phyloP scores from a whole-genome alignment of 768 basidiomycete species.

The Calocybe cyanea region DNA sequence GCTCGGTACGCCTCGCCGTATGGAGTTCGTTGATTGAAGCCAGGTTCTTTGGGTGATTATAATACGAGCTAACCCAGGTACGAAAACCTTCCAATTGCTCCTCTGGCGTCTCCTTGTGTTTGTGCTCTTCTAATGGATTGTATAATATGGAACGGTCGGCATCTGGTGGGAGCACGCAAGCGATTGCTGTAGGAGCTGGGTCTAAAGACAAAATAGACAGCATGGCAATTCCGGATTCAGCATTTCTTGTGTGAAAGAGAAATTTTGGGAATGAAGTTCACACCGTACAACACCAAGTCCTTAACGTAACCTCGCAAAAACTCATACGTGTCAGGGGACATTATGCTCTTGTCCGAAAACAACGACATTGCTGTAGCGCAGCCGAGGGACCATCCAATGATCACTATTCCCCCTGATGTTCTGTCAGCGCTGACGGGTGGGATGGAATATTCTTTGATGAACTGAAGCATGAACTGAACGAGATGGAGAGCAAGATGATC shows the following conservation, averaged over 20 bases:
- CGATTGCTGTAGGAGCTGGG: slow-evolving; percentile 27
- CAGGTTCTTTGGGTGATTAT: slow-evolving; percentile 19
- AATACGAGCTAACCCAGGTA: slow-evolving; percentile 28
- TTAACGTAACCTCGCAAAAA: slow-evolving; percentile 27
- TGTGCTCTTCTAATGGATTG: not conserved
- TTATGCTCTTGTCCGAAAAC: slow-evolving; percentile 20
- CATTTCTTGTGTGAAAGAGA: not conserved
- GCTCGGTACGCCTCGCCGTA: slow-evolving; percentile 14
- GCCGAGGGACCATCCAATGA: slow-evolving; percentile 39
- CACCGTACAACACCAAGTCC: slow-evolving; percentile 30
- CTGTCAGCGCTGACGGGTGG: slow-evolving; percentile 25
- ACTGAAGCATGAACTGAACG: slow-evolving; percentile 23
- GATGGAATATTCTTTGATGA: slow-evolving; percentile 21
- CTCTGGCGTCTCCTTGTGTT: slow-evolving; percentile 9
- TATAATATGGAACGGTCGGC: slow-evolving; percentile 13
- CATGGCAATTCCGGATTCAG: not conserved
- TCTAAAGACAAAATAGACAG: slow-evolving; percentile 18
- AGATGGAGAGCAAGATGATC: slow-evolving; percentile 24
- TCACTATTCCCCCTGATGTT: slow-evolving; percentile 29
- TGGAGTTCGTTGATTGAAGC: slow-evolving; percentile 19
- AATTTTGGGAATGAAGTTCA: slow-evolving; percentile 5
- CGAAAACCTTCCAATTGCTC: slow-evolving; percentile 19
- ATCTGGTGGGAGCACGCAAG: slow-evolving; percentile 19
- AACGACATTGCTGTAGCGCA: slow-evolving; percentile 24
- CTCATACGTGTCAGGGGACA: slow-evolving; percentile 19